Evolutionary conservation across 441 rosid genomes (phyloP).

Genomic region (Rhodomyrtus psidioides): DNA sequence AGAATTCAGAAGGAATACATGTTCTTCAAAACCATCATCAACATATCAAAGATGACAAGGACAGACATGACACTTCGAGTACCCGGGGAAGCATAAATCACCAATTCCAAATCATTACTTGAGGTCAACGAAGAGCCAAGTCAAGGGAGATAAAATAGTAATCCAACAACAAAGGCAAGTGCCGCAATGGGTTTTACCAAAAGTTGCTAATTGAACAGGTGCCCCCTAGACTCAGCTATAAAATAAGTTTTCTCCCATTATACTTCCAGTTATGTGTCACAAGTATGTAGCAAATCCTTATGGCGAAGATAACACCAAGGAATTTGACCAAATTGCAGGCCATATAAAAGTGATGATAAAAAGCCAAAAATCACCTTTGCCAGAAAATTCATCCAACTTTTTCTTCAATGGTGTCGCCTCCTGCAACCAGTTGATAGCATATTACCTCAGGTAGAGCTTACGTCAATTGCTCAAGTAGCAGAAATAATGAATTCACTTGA

Average conservation of each 20-base stretch:
- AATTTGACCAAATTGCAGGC: neutral
- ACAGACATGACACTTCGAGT: neutral
- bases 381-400: slow-evolving; percentile 94
- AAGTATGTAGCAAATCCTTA: neutral
- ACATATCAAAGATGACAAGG: neutral
- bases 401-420: slow-evolving; percentile 92
- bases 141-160: neutral
- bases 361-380: slow-evolving; percentile 57
- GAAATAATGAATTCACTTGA: neutral
- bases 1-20: too few relatives aligned
- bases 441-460: neutral
- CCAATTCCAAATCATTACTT: neutral
- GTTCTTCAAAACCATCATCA: too few relatives aligned
- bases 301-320: neutral
- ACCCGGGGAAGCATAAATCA: neutral
- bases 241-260: neutral
- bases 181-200: neutral
- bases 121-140: neutral
- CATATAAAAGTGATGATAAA: neutral
- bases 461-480: neutral
- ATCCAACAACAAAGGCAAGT: neutral
- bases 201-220: neutral
- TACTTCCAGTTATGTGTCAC: neutral
- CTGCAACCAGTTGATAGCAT: slow-evolving; percentile 35
- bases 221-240: neutral